phyloP scores from a whole-genome alignment of 2,329 filamentous ascomycete genomes.

The Verticillium zaregamsianum region DNA sequence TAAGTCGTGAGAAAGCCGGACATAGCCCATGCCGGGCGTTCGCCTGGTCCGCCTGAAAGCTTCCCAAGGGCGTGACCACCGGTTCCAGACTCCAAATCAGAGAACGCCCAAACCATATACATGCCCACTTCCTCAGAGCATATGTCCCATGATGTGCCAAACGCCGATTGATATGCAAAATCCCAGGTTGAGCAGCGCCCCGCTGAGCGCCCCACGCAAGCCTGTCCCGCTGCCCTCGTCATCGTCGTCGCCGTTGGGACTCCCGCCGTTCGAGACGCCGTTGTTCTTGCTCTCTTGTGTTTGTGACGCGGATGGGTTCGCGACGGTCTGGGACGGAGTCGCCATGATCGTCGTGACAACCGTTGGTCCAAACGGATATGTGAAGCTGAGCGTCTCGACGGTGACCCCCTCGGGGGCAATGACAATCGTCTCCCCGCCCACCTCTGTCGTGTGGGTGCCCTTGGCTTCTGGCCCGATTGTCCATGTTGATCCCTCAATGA shows the following conservation, averaged over 20 bases:
- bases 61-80: background rate
- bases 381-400: slow-evolving; percentile 39
- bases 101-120: background rate
- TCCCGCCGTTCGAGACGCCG: background rate
- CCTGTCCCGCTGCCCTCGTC: slow-evolving; percentile 16
- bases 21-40: background rate
- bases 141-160: slow-evolving; percentile 15
- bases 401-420: slow-evolving; percentile 46
- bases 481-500: slow-evolving; percentile 47
- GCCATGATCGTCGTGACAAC: slow-evolving; percentile 36
- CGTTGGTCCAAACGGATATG: slow-evolving; percentile 40
- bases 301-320: background rate
- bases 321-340: slow-evolving; percentile 18
- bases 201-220: slow-evolving; percentile 3
- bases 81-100: background rate
- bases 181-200: slow-evolving; percentile 11
- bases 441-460: slow-evolving; percentile 35
- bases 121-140: background rate
- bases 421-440: slow-evolving; percentile 47
- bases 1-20: background rate
- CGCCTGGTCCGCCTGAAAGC: background rate
- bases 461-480: slow-evolving; percentile 41
- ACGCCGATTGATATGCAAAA: slow-evolving; percentile 37
- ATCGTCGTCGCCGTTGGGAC: slow-evolving; percentile 10
- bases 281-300: background rate